phyloP scores from a whole-genome alignment of 306 rosid genomes.

The Sechiopsis laciniata region DNA sequence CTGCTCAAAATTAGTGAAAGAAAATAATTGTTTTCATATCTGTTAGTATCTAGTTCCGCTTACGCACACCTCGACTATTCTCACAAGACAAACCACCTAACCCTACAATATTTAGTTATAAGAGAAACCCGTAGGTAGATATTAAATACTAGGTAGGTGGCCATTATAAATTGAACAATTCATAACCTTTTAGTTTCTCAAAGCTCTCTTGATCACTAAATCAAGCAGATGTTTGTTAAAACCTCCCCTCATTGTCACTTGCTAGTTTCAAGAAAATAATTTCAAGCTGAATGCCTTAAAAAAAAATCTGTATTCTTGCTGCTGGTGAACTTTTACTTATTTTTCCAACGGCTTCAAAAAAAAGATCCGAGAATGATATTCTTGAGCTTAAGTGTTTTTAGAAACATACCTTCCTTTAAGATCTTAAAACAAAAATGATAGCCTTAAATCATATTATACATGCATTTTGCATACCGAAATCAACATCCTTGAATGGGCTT shows the following conservation, averaged over 20 bases:
- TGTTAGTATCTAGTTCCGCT: no score
- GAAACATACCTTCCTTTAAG: background rate
- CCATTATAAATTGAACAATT: no score
- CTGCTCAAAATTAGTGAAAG: background rate
- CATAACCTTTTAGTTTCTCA: no score
- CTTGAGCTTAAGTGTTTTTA: background rate
- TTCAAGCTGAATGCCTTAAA: background rate
- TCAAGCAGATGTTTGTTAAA: no score
- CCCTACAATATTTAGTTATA: no score
- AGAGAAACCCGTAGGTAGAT: no score
- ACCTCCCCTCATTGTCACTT: background rate
- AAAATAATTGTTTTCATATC: background rate
- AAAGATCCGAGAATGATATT: background rate
- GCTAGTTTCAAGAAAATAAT: background rate
- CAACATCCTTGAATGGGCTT: conserved; percentile 85
- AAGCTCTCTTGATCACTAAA: no score
- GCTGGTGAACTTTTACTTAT: background rate
- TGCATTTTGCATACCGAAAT: conserved; percentile 59
- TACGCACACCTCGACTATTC: no score
- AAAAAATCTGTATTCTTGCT: background rate
- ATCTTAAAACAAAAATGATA: background rate
- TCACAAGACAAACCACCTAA: no score
- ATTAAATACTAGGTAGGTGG: no score
- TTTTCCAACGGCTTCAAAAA: background rate
- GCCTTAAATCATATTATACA: background rate